Conservation (phyloP, 768 basidiomycete species). For the Naematelia aurantialba region DNA sequence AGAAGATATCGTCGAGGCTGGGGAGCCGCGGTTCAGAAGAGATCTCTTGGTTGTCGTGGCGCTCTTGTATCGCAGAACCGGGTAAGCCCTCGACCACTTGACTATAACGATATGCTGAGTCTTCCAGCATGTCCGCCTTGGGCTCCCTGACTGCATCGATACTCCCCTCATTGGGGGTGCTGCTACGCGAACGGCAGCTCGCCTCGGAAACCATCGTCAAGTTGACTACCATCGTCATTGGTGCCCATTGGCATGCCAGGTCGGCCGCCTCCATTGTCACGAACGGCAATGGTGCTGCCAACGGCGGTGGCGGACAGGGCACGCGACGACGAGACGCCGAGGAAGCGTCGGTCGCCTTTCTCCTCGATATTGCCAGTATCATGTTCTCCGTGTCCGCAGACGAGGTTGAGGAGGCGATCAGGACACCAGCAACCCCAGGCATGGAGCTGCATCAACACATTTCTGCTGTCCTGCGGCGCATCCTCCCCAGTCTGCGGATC, state of each 20-base stretch:
- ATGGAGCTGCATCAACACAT: conserved; percentile 53
- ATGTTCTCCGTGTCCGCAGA: conserved; percentile 63
- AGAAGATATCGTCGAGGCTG: conserved; percentile 36
- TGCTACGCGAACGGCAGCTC: conserved; percentile 64
- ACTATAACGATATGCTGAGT: conserved; percentile 9
- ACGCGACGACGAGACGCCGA: conserved; percentile 55
- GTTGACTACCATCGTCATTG: conserved; percentile 67
- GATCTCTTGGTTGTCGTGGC: conserved; percentile 73
- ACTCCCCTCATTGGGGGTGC: conserved; percentile 46
- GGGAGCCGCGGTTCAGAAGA: conserved; percentile 66
- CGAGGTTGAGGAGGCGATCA: conserved; percentile 25
- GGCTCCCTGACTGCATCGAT: conserved; percentile 14
- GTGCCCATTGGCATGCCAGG: conserved; percentile 78
- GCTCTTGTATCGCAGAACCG: conserved; percentile 57
- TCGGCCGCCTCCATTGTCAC: conserved; percentile 15
- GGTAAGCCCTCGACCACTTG: conserved; percentile 28
- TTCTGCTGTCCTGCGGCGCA: conserved; percentile 77
- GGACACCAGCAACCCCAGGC: background rate
- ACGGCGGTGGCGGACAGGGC: background rate
- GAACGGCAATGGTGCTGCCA: background rate
- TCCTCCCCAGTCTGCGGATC: conserved; percentile 79
- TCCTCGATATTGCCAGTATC: conserved; percentile 62
- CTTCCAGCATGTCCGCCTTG: conserved; percentile 25
- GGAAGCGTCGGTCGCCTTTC: conserved; percentile 63
- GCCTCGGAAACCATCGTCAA: conserved; percentile 73